A percentile compares a stretch with the other conserved stretches of the same genome.
Evolutionary conservation across 768 basidiomycete genomes (phyloP).

Genomic region (Hericium alpestre): DNA sequence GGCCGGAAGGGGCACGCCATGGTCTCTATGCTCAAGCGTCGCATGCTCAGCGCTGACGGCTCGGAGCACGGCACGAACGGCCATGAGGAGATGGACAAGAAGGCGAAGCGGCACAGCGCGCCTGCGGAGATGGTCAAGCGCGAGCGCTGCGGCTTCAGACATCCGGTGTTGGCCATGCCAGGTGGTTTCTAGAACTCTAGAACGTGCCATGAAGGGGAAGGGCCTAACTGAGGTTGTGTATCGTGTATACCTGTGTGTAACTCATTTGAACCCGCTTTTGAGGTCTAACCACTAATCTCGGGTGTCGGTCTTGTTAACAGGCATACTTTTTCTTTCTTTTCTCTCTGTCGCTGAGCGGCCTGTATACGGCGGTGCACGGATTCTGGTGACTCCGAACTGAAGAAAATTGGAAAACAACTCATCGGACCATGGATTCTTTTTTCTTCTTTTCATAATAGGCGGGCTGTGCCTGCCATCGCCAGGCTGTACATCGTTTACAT

Average conservation of each 20-base stretch:
- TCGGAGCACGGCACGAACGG: slow-evolving; percentile 12
- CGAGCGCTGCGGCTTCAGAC: slow-evolving; percentile 45
- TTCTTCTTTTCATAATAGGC: no score
- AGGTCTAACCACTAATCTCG: no score
- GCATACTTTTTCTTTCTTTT: background rate
- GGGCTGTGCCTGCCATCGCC: no score
- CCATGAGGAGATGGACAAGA: slow-evolving; percentile 24
- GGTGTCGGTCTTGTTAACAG: background rate
- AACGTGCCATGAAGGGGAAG: background rate
- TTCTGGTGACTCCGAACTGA: no score
- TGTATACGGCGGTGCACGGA: no score
- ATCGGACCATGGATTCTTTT: no score
- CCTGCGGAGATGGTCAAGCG: slow-evolving; percentile 48
- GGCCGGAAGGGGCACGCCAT: slow-evolving; percentile 51
- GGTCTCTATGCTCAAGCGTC: slow-evolving; percentile 52
- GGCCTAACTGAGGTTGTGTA: background rate
- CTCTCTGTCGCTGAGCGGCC: no score
- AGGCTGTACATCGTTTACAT: no score
- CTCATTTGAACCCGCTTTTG: background rate
- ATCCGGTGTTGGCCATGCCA: slow-evolving; percentile 46
- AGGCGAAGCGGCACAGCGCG: slow-evolving; percentile 41
- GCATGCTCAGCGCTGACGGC: slow-evolving; percentile 24
- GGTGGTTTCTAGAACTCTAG: slow-evolving; percentile 43
- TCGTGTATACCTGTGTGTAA: background rate
- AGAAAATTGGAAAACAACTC: no score